Base-by-base conservation (phyloP, 2,329 filamentous ascomycete genomes). In the Arthrobotrys iridis region DNA sequence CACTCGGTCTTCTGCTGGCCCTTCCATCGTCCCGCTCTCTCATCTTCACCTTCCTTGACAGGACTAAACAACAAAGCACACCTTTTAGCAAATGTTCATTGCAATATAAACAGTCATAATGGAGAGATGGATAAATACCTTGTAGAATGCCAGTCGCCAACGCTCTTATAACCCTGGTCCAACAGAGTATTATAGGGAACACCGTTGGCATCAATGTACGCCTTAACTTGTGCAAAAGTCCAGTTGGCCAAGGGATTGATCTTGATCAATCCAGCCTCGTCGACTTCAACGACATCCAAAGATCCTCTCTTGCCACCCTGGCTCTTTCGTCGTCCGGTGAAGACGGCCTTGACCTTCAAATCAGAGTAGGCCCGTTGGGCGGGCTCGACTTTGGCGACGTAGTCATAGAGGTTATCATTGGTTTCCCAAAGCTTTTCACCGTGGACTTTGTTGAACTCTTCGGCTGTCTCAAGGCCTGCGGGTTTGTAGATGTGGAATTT, bases 61-160 rank as follows among this genome's bases (percentile, higher is more conserved):
- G 95, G 93, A 79, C 89, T 80, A 62, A 37, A 71, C 18, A n/a
- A 30, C 37, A 68, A 50, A 24, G 18, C n/a, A 8, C n/a, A 7
- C 15, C 4, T n/a, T 7, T 55, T 15, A 55, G 48, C 48, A 8
- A 52, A 4, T 10, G 10, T 22, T 7, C 22, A n/a, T 78, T 77
- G 76, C 63, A 50, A 66, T 13, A 55, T 57, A 63, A 35, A 33
- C 11, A 11, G 33, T 22, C 4, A 10, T 40, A 10, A n/a, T 33
- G 18, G 10, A 24, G 11, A 45, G 24, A 30, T 6, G 45, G 28
- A 24, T 59, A 30, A 30, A 76, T 72, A 80, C 79, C 77, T 90
- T 2, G 95, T 99, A 58, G 93, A 97, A 86, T 99, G 95, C 92
- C 93, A 98, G 86, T 99, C 95, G 77, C 95, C 95, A 77, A 99